Base-by-base conservation (phyloP, 2,329 filamentous ascomycete species). In the Elsinoe necatrix region DNA sequence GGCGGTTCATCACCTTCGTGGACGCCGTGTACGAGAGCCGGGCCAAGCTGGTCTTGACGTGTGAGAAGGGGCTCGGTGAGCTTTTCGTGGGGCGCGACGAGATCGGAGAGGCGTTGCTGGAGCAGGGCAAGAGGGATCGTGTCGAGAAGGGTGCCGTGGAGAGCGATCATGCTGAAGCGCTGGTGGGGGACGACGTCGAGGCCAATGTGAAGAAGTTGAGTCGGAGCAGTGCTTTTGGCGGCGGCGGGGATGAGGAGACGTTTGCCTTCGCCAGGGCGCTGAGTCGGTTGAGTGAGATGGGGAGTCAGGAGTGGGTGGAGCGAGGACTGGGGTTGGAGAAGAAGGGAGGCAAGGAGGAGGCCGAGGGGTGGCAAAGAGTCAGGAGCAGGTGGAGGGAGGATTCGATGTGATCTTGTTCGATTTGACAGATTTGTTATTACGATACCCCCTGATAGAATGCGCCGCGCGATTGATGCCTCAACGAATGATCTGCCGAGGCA, bases 1-100 rank as follows among this genome's bases (percentile, higher is more conserved):
- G 93, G 11, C 80, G 93, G 4, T 96, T 98, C 71, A 98, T 98
- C 69, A 98, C 92, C 0, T 96, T 98, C 64, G 89, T 98, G 62
- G 93, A 98, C 69, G 92, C 93, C 4, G 86, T 96, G 3, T 98
- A 98, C 68, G 93, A 98, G 71, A 78, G 80, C 25, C 81, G 92
- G 71, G 91, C 90, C n/a, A 97, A 96, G 73, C 80, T 98, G 6
- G 92, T 97, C 14, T 80, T 98, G 57, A 98, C 93, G 0, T 91
- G 88, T 2, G 89, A 85, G 39, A 88, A 91, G 50, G 89, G 92
- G 0, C 76, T 98, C 1, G 82, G 83, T 6, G 85, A 95, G 68
- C 82, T 97, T 31, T 98, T 97, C 59, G 67, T 72, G 58, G 65
- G 67, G 7, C 61, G 65, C 16, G 64, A 71, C 39, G 75, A 77